Evolutionary conservation across 1,284 basidiomycete genomes (phyloP).

Genomic region (Gomphus sp.): DNA sequence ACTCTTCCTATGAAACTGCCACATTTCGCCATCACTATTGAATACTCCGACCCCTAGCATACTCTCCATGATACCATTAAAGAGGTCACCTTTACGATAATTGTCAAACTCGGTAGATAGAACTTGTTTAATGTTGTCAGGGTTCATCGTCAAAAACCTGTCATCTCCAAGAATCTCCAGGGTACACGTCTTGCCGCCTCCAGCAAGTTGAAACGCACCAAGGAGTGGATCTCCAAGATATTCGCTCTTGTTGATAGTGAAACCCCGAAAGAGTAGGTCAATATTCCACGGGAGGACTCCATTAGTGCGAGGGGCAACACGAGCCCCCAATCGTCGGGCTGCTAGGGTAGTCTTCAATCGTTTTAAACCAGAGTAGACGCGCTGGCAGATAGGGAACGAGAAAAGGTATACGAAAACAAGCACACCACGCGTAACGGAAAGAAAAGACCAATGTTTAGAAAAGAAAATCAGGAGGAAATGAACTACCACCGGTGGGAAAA

Average conservation of each 20-base stretch:
- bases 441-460: background rate
- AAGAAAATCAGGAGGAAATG: constrained; percentile 1
- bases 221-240: constrained; percentile 33
- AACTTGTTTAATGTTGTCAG: constrained; percentile 34
- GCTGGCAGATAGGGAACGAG: background rate
- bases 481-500: background rate
- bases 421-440: background rate
- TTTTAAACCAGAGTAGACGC: constrained; percentile 22
- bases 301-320: constrained; percentile 42
- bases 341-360: constrained; percentile 29
- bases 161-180: constrained; percentile 23
- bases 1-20: constrained; percentile 14
- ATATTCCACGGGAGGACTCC: constrained; percentile 69
- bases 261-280: constrained; percentile 50
- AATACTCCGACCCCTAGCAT: constrained; percentile 52
- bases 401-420: background rate
- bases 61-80: constrained; percentile 13
- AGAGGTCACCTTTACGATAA: constrained; percentile 28
- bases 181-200: background rate
- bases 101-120: constrained; percentile 33
- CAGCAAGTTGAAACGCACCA: background rate
- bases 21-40: constrained; percentile 51
- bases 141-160: constrained; percentile 59
- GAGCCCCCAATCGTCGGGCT: constrained; percentile 37
- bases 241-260: constrained; percentile 41